Evolutionary conservation across 345 rosid genomes (phyloP), one percentile per base, ranked within the genome.

Genomic region (Bruguiera sexangula): DNA sequence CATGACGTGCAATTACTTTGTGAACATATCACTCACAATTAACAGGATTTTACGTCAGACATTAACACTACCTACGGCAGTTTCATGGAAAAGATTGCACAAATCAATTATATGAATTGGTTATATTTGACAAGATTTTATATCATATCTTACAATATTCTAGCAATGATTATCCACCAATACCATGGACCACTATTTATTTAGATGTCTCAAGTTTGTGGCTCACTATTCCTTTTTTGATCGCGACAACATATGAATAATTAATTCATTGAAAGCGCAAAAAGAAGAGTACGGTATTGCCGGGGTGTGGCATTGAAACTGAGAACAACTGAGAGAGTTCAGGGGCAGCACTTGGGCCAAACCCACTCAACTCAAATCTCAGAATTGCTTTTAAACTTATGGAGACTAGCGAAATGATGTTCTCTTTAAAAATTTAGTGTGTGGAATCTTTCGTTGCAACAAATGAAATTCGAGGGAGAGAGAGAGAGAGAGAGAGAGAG

Each of bases 391-490:
- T 60, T 46, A 55, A 59, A 62, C 19, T 60, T 60, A 60, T 59
- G 53, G 20, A 50, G 6, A 21, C n/a, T 15, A 27, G 46, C 18
- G 31, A 53, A n/a, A 20, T 51, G 19, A 26, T 27, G 53, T 9
- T 36, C 10, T 32, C 37, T 43, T 50, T 22, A 36, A 37, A 50
- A 8, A 59, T 63, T 24, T 79, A 63, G 61, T 48, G 79, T 31
- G 24, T 66, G 83, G 83, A 80, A 76, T 69, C 80, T 69, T 21
- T 24, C 69, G 73, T 76, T 77, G 61, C 77, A 69, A 31, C 69
- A 69, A 31, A 59, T 55, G 34, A 58, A 63, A 52, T 52, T 16
- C 20, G 30, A 21, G 50, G 0, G 18, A 15, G 48, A 2, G 36
- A 6, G 34, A 5, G 34, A 5, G 46, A 6, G 31, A 30, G 31